These are phyloP conservation scores for Candida insectorum DNA, from an alignment of 805 yeast genomes.

Conservation along the genomic window DNA sequence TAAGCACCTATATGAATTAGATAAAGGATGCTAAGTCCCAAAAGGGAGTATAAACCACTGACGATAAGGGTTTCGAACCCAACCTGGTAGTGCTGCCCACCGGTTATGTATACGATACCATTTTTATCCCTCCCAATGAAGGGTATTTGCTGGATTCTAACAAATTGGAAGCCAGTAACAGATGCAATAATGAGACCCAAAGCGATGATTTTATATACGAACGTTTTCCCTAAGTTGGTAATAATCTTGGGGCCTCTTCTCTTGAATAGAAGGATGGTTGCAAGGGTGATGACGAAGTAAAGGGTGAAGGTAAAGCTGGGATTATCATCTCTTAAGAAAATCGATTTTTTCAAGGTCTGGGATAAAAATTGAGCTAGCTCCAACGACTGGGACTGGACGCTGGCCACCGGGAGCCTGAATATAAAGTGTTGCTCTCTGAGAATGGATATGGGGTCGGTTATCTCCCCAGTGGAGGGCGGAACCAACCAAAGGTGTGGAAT, in stretches of 20 bases:
- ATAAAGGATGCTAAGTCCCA: constrained; percentile 39
- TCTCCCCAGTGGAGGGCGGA: constrained; percentile 43
- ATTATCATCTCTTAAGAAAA: constrained; percentile 40
- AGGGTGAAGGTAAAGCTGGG: constrained; percentile 39
- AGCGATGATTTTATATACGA: constrained; percentile 22
- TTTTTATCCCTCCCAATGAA: constrained; percentile 53
- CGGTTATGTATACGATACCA: constrained; percentile 56
- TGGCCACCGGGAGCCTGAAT: constrained; percentile 35
- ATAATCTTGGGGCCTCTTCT: constrained; percentile 37
- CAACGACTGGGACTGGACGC: constrained; percentile 33
- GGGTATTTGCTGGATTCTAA: constrained; percentile 58
- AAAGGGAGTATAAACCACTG: constrained; percentile 44
- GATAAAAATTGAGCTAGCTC: constrained; percentile 56
- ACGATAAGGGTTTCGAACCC: constrained; percentile 64
- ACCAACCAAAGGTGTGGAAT: constrained; percentile 70
- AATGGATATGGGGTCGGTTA: constrained; percentile 16
- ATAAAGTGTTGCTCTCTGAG: constrained; percentile 27
- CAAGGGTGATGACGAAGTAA: constrained; percentile 46
- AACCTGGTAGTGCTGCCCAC: constrained; percentile 66
- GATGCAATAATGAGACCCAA: constrained; percentile 42
- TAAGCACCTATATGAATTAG: constrained; percentile 39
- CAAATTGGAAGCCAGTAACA: constrained; percentile 63
- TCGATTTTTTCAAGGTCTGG: constrained; percentile 38
- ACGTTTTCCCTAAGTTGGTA: constrained; percentile 12
- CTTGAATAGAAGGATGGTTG: constrained; percentile 44